Evolutionary conservation across 371 early-diverging fungal genomes (phyloP), one percentile per base, ranked within the genome.

Genomic region (Umbelopsis sp.): DNA sequence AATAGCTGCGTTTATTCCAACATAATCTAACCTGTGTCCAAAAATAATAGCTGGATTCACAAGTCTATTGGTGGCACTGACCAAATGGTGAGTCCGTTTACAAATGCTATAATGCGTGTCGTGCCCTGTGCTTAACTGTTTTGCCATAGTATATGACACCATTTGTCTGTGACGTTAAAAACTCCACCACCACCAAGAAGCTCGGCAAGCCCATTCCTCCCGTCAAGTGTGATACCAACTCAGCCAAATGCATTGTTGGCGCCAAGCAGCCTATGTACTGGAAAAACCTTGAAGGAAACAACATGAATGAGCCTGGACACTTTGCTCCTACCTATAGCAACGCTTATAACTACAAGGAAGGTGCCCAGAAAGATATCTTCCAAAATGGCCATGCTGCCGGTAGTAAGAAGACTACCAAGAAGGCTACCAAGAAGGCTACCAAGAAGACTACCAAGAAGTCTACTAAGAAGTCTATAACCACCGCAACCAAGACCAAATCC

Each of bases 231-330:
- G 57, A 57, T 14, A 57, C 57, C n/a, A 32, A 57, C 57, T 12
- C 11, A 6, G 29, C 57, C 57, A 57, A 57, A 35, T 57, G 57
- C 18, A 29, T 57, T 4, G 57, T 57, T 57, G 57, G 57, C 8
- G 57, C 57, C 10, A 57, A 57, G 57, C 57, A 57, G 18, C 57
- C 57, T 5, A 57, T 57, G 57, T 57, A 57, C 37, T 57, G 57
- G 57, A 57, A 25, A 32, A 29, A 57, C 29, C 11, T 16, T 18
- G 57, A 57, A 57, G 57, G 57, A 7, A 57, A 57, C 35, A 57
- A 57, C 37, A 57, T 57, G 57, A 1, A 1, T 16, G 57, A 57
- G 8, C 35, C 57, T 18, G n/a, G 18, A 4, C 57, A 57, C 18
- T 57, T 37, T 57, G 57, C 57, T 35, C 57, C 57, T 35, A 57